Percentiles rank a stretch among this genome's conserved stretches.
These are phyloP conservation scores for Maudiozyma pseudohumilis DNA, from an alignment of 805 yeast genomes.

Conservation along the genomic window DNA sequence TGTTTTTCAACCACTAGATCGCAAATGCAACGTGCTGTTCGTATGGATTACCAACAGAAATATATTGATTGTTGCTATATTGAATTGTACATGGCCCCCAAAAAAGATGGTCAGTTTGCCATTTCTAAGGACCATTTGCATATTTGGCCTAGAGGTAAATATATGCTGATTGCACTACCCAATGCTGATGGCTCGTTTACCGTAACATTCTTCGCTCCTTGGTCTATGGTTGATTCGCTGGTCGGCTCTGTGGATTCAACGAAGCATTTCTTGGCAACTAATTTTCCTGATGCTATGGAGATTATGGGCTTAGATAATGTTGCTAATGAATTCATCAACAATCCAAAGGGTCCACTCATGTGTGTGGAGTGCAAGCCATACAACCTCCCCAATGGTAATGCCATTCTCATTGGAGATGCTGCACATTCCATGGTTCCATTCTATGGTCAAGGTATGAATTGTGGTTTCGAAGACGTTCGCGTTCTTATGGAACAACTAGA, in stretches of 20 bases:
- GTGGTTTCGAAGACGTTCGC: conserved; percentile 87
- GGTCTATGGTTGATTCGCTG: conserved; percentile 50
- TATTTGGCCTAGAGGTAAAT: conserved; percentile 84
- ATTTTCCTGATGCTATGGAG: conserved; percentile 67
- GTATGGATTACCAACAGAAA: conserved; percentile 66
- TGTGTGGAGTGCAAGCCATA: conserved; percentile 65
- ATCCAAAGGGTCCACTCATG: conserved; percentile 73
- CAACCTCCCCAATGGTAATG: conserved; percentile 46
- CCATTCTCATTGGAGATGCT: conserved; percentile 78
- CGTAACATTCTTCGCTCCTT: conserved; percentile 79
- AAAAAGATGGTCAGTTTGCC: conserved; percentile 33
- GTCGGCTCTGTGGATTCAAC: conserved; percentile 31
- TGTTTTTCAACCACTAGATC: conserved; percentile 64
- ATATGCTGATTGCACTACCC: conserved; percentile 84
- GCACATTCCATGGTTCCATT: conserved; percentile 98
- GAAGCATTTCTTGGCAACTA: conserved; percentile 41
- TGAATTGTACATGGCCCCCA: conserved; percentile 68
- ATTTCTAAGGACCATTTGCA: conserved; percentile 72
- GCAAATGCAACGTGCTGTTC: conserved; percentile 52
- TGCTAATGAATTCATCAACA: conserved; percentile 38
- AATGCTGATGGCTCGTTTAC: conserved; percentile 82
- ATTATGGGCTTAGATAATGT: conserved; percentile 55
- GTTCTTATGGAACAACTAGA: conserved; percentile 47
- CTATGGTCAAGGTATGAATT: conserved; percentile 94
- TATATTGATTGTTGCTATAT: conserved; percentile 78